Conservation (phyloP, 1,139 yeast genomes). For the Pichia sp. region DNA sequence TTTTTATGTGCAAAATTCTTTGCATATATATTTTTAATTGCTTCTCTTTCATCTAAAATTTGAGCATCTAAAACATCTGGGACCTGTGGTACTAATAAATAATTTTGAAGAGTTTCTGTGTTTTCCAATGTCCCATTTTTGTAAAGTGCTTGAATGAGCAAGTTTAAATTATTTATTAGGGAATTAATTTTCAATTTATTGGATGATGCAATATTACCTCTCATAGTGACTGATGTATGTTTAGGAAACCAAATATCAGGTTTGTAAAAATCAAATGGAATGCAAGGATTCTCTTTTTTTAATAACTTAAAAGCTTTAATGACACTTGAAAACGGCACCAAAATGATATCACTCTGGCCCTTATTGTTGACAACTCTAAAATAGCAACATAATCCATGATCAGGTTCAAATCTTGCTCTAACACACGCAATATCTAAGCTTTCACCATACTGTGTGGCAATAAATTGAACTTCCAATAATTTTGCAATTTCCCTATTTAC, state of each 20-base stretch:
- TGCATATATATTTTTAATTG: conserved; percentile 30
- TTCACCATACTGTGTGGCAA: conserved; percentile 27
- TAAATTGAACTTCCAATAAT: conserved; percentile 37
- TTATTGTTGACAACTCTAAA: conserved; percentile 16
- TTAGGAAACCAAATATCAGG: conserved; percentile 29
- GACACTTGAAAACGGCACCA: conserved; percentile 19
- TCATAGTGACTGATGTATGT: conserved; percentile 31
- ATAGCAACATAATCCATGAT: conserved; percentile 35
- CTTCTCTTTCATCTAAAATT: conserved; percentile 22
- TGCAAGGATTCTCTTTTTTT: conserved; percentile 22
- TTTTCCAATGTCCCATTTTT: conserved; percentile 14
- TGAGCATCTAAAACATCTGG: conserved; percentile 7
- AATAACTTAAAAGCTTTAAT: conserved; percentile 22
- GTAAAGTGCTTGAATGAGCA: conserved; percentile 30
- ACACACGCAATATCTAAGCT: conserved; percentile 30
- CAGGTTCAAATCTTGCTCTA: conserved; percentile 31
- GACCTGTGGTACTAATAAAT: conserved; percentile 7
- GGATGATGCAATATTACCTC: conserved; percentile 29
- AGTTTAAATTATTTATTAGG: conserved; percentile 18
- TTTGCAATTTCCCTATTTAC: conserved; percentile 40
- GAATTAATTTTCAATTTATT: conserved; percentile 30
- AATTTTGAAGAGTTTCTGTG: conserved; percentile 9
- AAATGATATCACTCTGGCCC: conserved; percentile 13
- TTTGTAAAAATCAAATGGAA: conserved; percentile 21
- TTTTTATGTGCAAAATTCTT: conserved; percentile 31